Base-by-base conservation (phyloP, 257 asterid species). In the Solanum acaule region DNA sequence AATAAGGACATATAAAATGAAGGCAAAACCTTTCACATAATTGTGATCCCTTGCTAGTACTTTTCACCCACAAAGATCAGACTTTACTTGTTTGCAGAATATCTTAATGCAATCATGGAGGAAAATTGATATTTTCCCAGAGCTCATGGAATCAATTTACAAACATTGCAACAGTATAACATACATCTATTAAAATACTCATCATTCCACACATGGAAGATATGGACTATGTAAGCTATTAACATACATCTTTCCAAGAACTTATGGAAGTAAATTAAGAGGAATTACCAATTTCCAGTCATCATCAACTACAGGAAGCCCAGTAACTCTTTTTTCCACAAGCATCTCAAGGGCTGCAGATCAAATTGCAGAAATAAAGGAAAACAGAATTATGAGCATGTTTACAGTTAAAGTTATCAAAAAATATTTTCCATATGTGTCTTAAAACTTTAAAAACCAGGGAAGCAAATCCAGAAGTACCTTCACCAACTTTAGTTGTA, bases 231-330 rank as follows among this genome's bases (percentile, higher is more conserved):
- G 63, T 23, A 38, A 75, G 87, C 65, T 20, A 75, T 35, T 75
- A 87, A 49, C 42, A 79, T 29, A 29, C 67, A 81, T 49, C 29
- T 49, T 82, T 82, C 68, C 70, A 82, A 49, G 16, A 81, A 49
- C 22, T 31, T 52, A 82, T 49, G 68, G 42, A 49, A 82, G 70
- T 29, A 16, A 49, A 29, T 20, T 29, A 29, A 82, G 44, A 29
- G 86, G 88, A 71, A 52, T 92, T 96, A 96, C 99, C 99, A 96
- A 90, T 86, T 95, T 96, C 98, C 97, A 94, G 83, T 95, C 94
- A 88, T 94, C 98, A 87, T 96, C 98, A 87, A 96, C 91, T 90
- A 96, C 99, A 25, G 99, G 99, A 90, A 95, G 95, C 40, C 98
- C 99, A 40, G 99, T 95, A 76, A 95, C 90, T 92, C 98, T 91